Conservation (phyloP, 2,329 filamentous ascomycete genomes). For the Botrytis sinoallii region DNA sequence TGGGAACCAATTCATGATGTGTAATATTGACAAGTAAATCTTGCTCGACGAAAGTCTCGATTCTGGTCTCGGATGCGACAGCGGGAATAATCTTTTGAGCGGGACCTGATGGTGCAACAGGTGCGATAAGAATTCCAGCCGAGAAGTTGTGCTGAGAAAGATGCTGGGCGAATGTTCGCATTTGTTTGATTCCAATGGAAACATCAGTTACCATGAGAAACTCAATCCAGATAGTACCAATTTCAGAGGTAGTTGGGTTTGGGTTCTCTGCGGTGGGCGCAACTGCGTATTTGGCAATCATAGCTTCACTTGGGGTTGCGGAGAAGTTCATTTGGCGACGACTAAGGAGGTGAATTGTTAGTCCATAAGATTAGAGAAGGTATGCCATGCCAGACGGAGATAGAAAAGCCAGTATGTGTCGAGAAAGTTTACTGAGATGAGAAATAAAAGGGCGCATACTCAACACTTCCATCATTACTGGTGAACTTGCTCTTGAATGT, state of each 20-base stretch:
- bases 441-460: constrained; percentile 53
- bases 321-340: constrained; percentile 84
- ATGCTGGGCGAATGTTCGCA: constrained; percentile 83
- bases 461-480: constrained; percentile 68
- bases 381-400: neutral
- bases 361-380: neutral
- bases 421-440: neutral
- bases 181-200: constrained; percentile 84
- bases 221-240: constrained; percentile 89
- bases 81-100: constrained; percentile 83
- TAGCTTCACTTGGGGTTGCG: constrained; percentile 75
- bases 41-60: constrained; percentile 94
- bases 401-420: constrained; percentile 19
- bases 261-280: constrained; percentile 66
- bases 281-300: constrained; percentile 81
- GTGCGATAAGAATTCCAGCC: constrained; percentile 86
- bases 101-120: constrained; percentile 76
- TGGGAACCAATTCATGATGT: constrained; percentile 92
- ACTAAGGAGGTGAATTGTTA: constrained; percentile 46
- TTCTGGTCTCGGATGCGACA: constrained; percentile 70
- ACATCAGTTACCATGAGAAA: constrained; percentile 68
- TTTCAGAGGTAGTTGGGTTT: constrained; percentile 64
- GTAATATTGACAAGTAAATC: constrained; percentile 98
- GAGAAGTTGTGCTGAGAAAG: constrained; percentile 77
- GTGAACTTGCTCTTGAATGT: constrained; percentile 73